Evolutionary conservation across 192 early-diverging fungal genomes (phyloP).

Genomic region (Backusella morwellensis): DNA sequence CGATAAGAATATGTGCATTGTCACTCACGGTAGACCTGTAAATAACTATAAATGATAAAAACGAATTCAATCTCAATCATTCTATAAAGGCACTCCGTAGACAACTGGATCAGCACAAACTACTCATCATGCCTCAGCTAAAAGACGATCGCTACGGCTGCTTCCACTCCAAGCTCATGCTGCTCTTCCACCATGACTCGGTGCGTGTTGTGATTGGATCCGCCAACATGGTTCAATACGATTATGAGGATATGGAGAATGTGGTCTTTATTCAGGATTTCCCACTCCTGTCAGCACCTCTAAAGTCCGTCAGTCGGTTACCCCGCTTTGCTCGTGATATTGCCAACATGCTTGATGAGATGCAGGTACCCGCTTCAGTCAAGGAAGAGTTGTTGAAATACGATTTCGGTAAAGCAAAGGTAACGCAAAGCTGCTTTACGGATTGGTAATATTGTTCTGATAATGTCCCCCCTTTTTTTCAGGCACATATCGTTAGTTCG

Average conservation of each 20-base stretch:
- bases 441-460: not conserved
- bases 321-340: slow-evolving; percentile 49
- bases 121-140: slow-evolving; percentile 49
- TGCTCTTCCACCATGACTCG: slow-evolving; percentile 54
- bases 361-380: slow-evolving; percentile 50
- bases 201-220: slow-evolving; percentile 58
- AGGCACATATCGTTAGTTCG: slow-evolving; percentile 52
- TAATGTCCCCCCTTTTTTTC: not conserved
- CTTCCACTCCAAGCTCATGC: slow-evolving; percentile 66
- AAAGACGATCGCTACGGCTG: slow-evolving; percentile 41
- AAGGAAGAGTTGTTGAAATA: slow-evolving; percentile 36
- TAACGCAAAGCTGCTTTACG: not conserved
- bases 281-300: slow-evolving; percentile 18
- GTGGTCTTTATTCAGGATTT: slow-evolving; percentile 69
- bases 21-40: slow-evolving; percentile 41
- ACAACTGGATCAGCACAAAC: slow-evolving; percentile 24
- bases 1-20: slow-evolving; percentile 38
- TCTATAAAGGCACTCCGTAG: slow-evolving; percentile 30
- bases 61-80: slow-evolving; percentile 1
- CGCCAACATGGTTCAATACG: slow-evolving; percentile 58
- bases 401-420: slow-evolving; percentile 53
- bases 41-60: not conserved
- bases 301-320: not conserved
- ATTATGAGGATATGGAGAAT: slow-evolving; percentile 61
- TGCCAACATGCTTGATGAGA: slow-evolving; percentile 40